Evolutionary conservation across 208 protist species (phyloP).

Genomic region (Leishmania amazonensis): DNA sequence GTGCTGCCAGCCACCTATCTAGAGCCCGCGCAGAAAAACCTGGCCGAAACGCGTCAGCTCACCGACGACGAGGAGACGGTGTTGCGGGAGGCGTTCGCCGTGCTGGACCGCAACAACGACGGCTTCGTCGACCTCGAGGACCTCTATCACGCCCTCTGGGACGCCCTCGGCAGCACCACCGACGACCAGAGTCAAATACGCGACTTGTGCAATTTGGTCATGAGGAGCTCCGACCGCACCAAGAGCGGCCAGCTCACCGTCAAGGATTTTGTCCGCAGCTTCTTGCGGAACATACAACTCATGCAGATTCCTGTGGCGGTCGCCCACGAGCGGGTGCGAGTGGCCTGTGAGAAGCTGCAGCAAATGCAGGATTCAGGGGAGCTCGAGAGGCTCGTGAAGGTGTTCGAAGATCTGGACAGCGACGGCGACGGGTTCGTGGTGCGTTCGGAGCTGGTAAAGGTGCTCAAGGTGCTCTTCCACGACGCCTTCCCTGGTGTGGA

Average conservation of each 20-base stretch:
- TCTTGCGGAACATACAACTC: slow-evolving; percentile 57
- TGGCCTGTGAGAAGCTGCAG: slow-evolving; percentile 53
- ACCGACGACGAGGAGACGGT: slow-evolving; percentile 65
- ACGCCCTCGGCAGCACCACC: slow-evolving; percentile 38
- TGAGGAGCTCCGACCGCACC: slow-evolving; percentile 67
- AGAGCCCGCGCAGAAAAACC: slow-evolving; percentile 20
- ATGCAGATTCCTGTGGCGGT: slow-evolving; percentile 57
- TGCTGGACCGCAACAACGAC: slow-evolving; percentile 79
- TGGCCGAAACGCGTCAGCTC: slow-evolving; percentile 38
- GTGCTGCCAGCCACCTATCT: slow-evolving; percentile 84
- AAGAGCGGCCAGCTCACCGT: slow-evolving; percentile 52
- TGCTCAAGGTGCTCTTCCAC: slow-evolving; percentile 62
- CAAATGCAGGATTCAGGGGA: slow-evolving; percentile 68
- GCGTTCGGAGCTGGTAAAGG: slow-evolving; percentile 46
- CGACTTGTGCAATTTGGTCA: slow-evolving; percentile 80
- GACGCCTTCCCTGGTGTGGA: slow-evolving; percentile 68
- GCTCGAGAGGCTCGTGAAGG: slow-evolving; percentile 47
- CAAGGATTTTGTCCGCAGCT: slow-evolving; percentile 64
- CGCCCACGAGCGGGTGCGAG: slow-evolving; percentile 58
- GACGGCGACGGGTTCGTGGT: slow-evolving; percentile 54
- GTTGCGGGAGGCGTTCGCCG: slow-evolving; percentile 68
- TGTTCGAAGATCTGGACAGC: slow-evolving; percentile 39
- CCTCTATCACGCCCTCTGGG: slow-evolving; percentile 72
- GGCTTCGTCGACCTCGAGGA: slow-evolving; percentile 68
- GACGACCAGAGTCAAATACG: slow-evolving; percentile 66